Base-by-base conservation (phyloP, 352 stramenopile species). In the Pythium insidiosum region DNA sequence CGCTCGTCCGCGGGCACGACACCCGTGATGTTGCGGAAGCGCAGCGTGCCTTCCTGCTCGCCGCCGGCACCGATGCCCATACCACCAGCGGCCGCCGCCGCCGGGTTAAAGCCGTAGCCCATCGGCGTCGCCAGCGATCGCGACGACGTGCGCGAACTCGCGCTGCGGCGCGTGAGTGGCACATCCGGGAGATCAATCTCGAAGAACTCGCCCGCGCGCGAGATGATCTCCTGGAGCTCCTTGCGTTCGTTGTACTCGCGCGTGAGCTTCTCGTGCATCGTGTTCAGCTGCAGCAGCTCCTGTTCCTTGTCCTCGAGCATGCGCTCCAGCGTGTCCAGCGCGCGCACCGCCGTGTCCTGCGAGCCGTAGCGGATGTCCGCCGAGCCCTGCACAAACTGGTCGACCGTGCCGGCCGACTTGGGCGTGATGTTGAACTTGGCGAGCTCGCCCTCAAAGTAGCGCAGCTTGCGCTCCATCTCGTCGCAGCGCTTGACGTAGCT, bases 401-500 rank as follows among this genome's bases (percentile, higher is more conserved):
- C 82, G 38, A 92, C 68, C 18, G 68, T 75, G 25, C 76, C 76
- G 13, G 67, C 70, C 5, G 66, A 74, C 43, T 86, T 86, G 23
- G 78, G 69, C 35, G 63, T 42, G 44, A 99, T 85, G 38, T 73
- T 82, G 58, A 98, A 98, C 53, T 97, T 97, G 45, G 85, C 58
- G 44, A 98, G 79, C 64, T 99, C 95, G 34, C 73, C 65, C 26
- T 83, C 70, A 39, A 99, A 97, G 73, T 97, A 99, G 25, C 93
- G 88, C 22, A 99, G 76, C 64, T 99, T 99, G 46, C 96, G 89
- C 69, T 99, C 96, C 65, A 99, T 94, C 63, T 99, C 95, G 64
- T 99, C 96, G 66, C 96, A 99, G 30, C 96, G 91, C 64, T 98
- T 98, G 44, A 99, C 95, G 65, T 98, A 98, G 39, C 81, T 95